These are phyloP conservation scores for Chalciporus chontae DNA, from an alignment of 768 basidiomycete species.

Conservation along the genomic window DNA sequence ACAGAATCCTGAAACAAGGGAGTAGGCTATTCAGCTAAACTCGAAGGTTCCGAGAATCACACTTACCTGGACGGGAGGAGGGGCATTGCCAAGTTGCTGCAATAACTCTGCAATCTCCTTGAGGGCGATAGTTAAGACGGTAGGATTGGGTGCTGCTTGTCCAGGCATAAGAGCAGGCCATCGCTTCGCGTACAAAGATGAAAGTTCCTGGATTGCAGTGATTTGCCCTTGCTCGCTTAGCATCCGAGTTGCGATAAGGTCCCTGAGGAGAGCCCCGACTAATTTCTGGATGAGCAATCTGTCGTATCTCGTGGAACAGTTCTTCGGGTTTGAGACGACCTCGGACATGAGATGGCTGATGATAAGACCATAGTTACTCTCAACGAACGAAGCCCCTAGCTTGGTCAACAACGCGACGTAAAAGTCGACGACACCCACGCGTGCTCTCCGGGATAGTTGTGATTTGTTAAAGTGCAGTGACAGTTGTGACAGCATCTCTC, in stretches of 20 bases:
- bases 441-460: constrained; percentile 60
- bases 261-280: constrained; percentile 74
- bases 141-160: constrained; percentile 61
- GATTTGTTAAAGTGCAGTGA: constrained; percentile 80
- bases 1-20: constrained; percentile 63
- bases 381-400: constrained; percentile 76
- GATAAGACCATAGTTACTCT: constrained; percentile 77
- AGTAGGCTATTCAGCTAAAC: too few relatives aligned
- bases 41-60: neutral
- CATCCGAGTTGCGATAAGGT: constrained; percentile 85
- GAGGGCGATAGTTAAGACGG: constrained; percentile 69
- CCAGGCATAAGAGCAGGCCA: constrained; percentile 95
- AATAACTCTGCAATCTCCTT: constrained; percentile 83
- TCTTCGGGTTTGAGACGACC: constrained; percentile 61
- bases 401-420: constrained; percentile 74
- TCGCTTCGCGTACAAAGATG: constrained; percentile 75
- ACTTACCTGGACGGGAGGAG: constrained; percentile 77
- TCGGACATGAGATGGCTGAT: constrained; percentile 76
- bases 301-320: constrained; percentile 64
- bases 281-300: constrained; percentile 65
- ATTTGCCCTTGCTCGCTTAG: constrained; percentile 95
- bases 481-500: constrained; percentile 80
- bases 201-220: constrained; percentile 81
- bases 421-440: constrained; percentile 86
- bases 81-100: constrained; percentile 88